Base-by-base conservation (phyloP, 768 basidiomycete species). In the Termitomyces bulborhizus region DNA sequence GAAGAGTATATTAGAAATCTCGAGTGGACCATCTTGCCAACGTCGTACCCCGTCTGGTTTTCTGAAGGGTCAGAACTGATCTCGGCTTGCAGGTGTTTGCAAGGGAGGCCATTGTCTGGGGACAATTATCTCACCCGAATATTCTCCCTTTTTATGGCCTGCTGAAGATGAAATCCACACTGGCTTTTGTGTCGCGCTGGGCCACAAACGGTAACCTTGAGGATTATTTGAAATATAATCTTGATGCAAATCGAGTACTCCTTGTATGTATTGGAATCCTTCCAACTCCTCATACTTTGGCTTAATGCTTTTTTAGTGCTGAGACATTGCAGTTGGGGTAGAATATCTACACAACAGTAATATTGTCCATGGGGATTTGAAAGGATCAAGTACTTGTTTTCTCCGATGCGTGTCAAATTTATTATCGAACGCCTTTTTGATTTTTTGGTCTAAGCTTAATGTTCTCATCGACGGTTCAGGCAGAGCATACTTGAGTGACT, bases 141-240 rank as follows among this genome's bases (percentile, higher is more conserved):
- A 60, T 75, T 3, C 62, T 73, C 6, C 71, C 72, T 0, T 73
- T 75, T 46, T 67, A 68, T 21, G 71, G 73, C 0, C 47, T 67
- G 2, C 50, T 55, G 18, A 64, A 66, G 42, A 50, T 51, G 15
- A 51, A 60, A 26, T 53, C 55, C 5, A 60, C 66, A 43, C 53
- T 71, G 16, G 68, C 68, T 46, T 65, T 71, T 39, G 68, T 72
- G 4, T 69, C 68, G 0, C 67, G 68, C 8, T 73, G 69, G 70
- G 71, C 70, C 67, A 62, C 68, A 31, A 67, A 68, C 37, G 71
- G 71, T 0, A 69, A 69, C 29, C 61, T 70, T 16, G 63, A 60
- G 31, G 62, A 68, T 24, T 67, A 47, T 44, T 53, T 67, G 26
- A 45, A 16, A 1, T 21, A 40, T 3, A 48, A 57, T 40, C 64